A percentile compares a stretch with the other conserved stretches of the same genome.
Conservation (phyloP, 1,139 yeast genomes). For the Geotrichum carabidarum region DNA sequence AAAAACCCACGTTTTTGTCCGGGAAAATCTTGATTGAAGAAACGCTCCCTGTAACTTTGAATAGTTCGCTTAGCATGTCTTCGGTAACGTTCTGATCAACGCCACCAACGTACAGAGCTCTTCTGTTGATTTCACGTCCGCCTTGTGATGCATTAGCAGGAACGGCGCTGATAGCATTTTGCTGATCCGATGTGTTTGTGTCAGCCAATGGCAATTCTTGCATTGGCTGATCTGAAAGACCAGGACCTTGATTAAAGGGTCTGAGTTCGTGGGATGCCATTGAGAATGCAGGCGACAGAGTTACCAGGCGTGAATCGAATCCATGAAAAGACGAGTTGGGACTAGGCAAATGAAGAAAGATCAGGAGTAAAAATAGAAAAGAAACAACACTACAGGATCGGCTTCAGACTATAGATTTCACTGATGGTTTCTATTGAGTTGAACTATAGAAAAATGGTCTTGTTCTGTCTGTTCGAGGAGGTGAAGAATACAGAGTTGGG, state of each 20-base stretch:
- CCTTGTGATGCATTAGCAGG: conserved; percentile 74
- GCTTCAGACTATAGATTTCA: too few relatives aligned
- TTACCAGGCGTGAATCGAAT: background rate
- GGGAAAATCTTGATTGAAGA: conserved; percentile 51
- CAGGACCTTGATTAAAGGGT: background rate
- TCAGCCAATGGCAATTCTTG: background rate
- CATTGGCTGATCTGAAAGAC: background rate
- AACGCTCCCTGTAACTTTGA: conserved; percentile 55
- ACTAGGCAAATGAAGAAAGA: background rate
- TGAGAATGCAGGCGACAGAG: background rate
- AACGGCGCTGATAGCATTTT: conserved; percentile 29
- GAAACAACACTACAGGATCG: background rate
- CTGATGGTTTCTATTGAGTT: too few relatives aligned
- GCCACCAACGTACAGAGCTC: conserved; percentile 72
- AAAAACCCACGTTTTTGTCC: conserved; percentile 51
- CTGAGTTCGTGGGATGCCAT: conserved; percentile 5
- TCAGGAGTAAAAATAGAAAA: background rate
- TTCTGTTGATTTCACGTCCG: conserved; percentile 72
- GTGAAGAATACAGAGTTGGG: too few relatives aligned
- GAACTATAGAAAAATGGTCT: too few relatives aligned
- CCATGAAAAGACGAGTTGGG: background rate
- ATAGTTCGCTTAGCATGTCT: conserved; percentile 54
- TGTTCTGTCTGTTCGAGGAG: too few relatives aligned
- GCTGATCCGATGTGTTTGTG: conserved; percentile 20
- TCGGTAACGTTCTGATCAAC: conserved; percentile 63